Conservation (phyloP, 805 yeast species). For the Candida xyloterini region DNA sequence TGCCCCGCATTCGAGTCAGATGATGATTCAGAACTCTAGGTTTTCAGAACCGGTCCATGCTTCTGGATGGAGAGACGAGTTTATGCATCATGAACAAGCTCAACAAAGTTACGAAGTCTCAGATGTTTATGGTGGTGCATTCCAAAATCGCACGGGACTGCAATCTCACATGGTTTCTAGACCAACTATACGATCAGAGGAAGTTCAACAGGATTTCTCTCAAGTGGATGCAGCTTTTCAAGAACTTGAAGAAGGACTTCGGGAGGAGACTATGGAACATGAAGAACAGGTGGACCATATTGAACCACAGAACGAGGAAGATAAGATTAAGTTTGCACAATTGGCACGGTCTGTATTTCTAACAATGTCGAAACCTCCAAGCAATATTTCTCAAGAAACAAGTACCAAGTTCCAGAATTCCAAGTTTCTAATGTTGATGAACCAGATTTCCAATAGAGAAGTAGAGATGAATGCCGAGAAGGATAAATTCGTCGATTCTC, state of each 20-base stretch:
- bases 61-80: conserved; percentile 17
- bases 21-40: not conserved
- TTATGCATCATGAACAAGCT: conserved; percentile 8
- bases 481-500: conserved; percentile 36
- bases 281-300: conserved; percentile 11
- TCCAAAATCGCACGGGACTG: conserved; percentile 1
- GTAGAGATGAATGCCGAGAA: conserved; percentile 37
- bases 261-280: conserved; percentile 1
- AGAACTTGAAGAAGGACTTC: conserved; percentile 28
- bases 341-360: conserved; percentile 38
- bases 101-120: conserved; percentile 9
- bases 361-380: conserved; percentile 35
- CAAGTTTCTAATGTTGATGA: conserved; percentile 41
- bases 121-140: conserved; percentile 8
- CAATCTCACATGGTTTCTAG: not conserved
- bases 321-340: conserved; percentile 37
- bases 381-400: conserved; percentile 29
- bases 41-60: not conserved
- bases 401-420: conserved; percentile 38
- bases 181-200: no score
- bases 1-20: not conserved
- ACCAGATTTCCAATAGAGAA: conserved; percentile 36
- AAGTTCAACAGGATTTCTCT: not conserved
- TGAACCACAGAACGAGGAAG: conserved; percentile 25
- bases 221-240: conserved; percentile 30